phyloP scores from a whole-genome alignment of 495 filamentous ascomycete genomes.

The Cenococcum geophilum region DNA sequence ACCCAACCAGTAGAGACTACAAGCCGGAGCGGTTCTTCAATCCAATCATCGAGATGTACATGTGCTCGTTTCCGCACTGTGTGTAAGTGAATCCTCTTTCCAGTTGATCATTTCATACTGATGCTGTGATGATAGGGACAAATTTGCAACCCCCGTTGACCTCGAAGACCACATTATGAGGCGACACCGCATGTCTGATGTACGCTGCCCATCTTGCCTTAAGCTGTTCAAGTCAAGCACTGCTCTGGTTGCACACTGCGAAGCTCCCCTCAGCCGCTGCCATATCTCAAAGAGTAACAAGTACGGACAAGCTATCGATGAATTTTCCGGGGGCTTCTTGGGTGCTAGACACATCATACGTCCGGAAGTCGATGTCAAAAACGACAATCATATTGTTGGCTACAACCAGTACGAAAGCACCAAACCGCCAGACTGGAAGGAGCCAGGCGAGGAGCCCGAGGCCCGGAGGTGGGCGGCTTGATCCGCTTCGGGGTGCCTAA shows the following conservation, averaged over 20 bases:
- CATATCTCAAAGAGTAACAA: conserved; percentile 35
- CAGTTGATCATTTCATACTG: no score
- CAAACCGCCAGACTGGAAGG: conserved; percentile 23
- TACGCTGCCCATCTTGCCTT: conserved; percentile 41
- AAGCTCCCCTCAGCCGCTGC: conserved; percentile 43
- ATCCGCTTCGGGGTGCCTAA: not conserved
- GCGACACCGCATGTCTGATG: conserved; percentile 23
- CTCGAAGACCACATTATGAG: conserved; percentile 32
- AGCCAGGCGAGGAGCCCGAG: conserved; percentile 2
- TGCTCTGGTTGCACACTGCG: conserved; percentile 48
- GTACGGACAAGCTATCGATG: conserved; percentile 43
- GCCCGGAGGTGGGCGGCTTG: not conserved
- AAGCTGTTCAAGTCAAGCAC: conserved; percentile 42
- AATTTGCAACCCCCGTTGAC: conserved; percentile 11
- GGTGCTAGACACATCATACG: conserved; percentile 17
- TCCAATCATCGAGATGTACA: conserved; percentile 23
- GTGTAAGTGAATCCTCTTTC: conserved; percentile 21
- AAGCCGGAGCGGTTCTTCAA: conserved; percentile 33
- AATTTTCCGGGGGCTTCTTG: conserved; percentile 47
- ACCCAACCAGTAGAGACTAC: conserved; percentile 30
- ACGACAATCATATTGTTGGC: conserved; percentile 13
- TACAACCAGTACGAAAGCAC: conserved; percentile 21
- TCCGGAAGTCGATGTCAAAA: conserved; percentile 11
- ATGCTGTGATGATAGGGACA: no score
- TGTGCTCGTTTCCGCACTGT: conserved; percentile 36